These are phyloP conservation scores for Rhizophora apiculata DNA, from an alignment of 345 rosid genomes.

Conservation along the genomic window DNA sequence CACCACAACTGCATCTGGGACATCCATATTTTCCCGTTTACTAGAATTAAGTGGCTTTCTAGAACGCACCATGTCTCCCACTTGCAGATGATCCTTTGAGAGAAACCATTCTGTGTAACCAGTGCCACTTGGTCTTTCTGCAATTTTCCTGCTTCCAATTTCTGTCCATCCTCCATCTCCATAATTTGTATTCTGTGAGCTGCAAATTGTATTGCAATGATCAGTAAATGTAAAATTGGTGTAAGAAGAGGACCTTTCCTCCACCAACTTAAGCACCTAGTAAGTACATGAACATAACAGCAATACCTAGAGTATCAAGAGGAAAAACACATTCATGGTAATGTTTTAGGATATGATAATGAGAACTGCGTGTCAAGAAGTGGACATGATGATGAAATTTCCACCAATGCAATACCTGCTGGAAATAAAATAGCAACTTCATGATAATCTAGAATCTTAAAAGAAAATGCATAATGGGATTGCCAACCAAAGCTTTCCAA, in stretches of 20 bases:
- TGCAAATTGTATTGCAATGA: conserved; percentile 35
- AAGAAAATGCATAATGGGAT: neutral
- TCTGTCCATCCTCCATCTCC: conserved; percentile 55
- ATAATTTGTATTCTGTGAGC: conserved; percentile 50
- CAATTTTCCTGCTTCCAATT: conserved; percentile 32
- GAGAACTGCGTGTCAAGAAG: neutral
- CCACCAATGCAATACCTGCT: neutral
- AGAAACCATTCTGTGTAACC: conserved; percentile 82
- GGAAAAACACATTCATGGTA: neutral
- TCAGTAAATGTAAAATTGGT: neutral
- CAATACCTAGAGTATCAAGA: too few species aligned
- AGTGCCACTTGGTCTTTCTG: conserved; percentile 34
- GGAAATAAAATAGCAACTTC: neutral
- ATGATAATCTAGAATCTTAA: too few species aligned
- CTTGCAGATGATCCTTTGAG: conserved; percentile 64
- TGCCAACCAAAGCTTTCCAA: neutral
- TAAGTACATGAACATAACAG: conserved; percentile 4
- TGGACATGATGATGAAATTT: neutral
- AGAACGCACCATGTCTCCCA: conserved; percentile 81
- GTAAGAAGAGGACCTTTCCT: neutral
- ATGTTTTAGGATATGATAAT: neutral
- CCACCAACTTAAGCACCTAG: conserved; percentile 2
- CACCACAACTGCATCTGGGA: conserved; percentile 81
- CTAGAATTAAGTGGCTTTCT: conserved; percentile 63
- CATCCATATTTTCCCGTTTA: conserved; percentile 67